Evolutionary conservation across 192 early-diverging fungal species (phyloP), one percentile per base, ranked within the genome.

Genomic region (Gonapodya sp.): DNA sequence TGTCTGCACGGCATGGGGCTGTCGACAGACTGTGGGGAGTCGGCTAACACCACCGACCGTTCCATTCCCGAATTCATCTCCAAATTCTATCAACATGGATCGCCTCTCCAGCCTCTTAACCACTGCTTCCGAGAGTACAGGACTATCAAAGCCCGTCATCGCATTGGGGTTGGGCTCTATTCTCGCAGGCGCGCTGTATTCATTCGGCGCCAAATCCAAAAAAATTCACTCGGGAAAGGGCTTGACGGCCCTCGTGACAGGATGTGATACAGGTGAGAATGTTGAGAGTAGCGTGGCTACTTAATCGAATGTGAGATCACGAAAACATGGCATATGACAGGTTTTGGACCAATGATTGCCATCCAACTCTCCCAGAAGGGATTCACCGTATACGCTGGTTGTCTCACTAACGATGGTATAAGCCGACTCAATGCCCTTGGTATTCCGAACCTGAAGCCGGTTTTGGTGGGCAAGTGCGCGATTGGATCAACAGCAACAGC

Each of bases 331-430:
- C n/a, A n/a, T 64, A 8, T 16, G 8, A 64, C 8, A 64, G 75
- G 75, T 77, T 77, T 77, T 33, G 75, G 75, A 14, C 18, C 18
- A 16, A 8, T 77, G 8, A 77, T 34, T 14, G 75, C 75, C 30
- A 77, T 31, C 31, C 30, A 18, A 33, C 31, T 77, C 8, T 2
- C 75, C 31, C 30, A 77, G 34, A 2, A 31, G 8, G 75, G 75
- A 34, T 77, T 77, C 75, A 77, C 18, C 18, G 75, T 77, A 8
- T 77, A 77, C 75, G 75, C 75, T 18, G 75, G 75, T 2, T 77
- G 75, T 33, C 75, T 77, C 30, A 77, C 75, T 33, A 2, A 77
- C 8, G 75, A 18, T 2, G 75, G 75, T 2, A 77, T 77, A 14
- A 2, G 18, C 31, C 30, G 75, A 18, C 2, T 77, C 8, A 16